These are phyloP conservation scores for Penicillium brevicompactum DNA, from an alignment of 2,329 filamentous ascomycete species.

Conservation along the genomic window DNA sequence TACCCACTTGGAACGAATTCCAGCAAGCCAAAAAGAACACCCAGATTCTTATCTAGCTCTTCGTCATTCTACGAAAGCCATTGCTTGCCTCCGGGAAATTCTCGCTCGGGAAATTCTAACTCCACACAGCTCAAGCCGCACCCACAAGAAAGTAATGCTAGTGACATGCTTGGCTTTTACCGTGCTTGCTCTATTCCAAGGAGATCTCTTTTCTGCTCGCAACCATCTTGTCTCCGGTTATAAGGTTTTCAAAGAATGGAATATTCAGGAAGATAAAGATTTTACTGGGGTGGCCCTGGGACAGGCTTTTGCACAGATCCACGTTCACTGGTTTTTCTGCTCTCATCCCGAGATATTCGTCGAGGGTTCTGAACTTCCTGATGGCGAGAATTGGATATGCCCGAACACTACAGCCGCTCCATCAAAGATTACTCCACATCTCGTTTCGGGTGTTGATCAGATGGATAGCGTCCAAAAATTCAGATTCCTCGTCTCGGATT, in stretches of 20 bases:
- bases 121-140: too few species aligned
- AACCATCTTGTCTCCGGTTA: not conserved
- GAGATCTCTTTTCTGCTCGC: conserved; percentile 1
- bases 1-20: too few species aligned
- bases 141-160: too few species aligned
- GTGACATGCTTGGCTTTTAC: conserved; percentile 3
- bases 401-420: not conserved
- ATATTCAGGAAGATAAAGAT: not conserved
- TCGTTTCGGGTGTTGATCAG: not conserved
- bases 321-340: conserved; percentile 1
- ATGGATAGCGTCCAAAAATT: not conserved
- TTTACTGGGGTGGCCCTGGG: not conserved
- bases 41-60: too few species aligned
- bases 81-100: too few species aligned
- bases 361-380: not conserved
- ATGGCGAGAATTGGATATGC: too few species aligned
- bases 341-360: not conserved
- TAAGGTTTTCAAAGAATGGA: conserved; percentile 1
- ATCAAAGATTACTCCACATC: not conserved
- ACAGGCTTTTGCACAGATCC: conserved; percentile 2
- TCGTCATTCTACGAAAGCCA: too few species aligned
- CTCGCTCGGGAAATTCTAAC: too few species aligned
- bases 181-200: too few species aligned
- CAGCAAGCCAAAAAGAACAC: too few species aligned
- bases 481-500: not conserved